Conservation (phyloP, 345 rosid genomes). For the Brassica nigra region DNA sequence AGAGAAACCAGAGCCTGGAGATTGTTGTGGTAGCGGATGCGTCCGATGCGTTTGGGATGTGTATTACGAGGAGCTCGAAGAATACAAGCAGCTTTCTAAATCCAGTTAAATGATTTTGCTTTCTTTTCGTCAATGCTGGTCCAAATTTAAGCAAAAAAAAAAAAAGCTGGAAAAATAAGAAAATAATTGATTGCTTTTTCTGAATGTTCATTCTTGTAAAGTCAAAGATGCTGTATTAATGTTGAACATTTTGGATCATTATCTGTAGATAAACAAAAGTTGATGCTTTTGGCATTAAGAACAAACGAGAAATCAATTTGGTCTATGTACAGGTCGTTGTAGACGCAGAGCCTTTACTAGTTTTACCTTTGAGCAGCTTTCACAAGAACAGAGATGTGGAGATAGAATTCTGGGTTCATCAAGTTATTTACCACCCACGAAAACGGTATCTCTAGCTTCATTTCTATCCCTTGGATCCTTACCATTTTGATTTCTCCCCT, state of each 20-base stretch:
- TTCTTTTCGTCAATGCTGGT: neutral
- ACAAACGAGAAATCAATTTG: constrained; percentile 21
- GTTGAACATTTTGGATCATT: constrained; percentile 4
- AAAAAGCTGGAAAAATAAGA: neutral
- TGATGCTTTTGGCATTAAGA: neutral
- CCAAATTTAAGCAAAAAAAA: too few species aligned
- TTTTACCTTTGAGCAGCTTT: constrained; percentile 40
- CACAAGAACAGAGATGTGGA: constrained; percentile 68
- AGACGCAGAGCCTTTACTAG: neutral
- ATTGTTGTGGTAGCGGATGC: constrained; percentile 97
- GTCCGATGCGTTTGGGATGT: constrained; percentile 96
- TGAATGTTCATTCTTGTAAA: constrained; percentile 52
- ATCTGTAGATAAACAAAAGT: constrained; percentile 4
- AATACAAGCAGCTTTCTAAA: constrained; percentile 53
- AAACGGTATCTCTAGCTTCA: constrained; percentile 78
- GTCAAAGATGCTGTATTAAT: constrained; percentile 56
- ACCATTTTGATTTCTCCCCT: constrained; percentile 62
- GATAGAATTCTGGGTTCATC: constrained; percentile 79
- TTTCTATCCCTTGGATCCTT: constrained; percentile 88
- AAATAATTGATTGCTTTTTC: neutral
- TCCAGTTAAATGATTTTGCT: constrained; percentile 20
- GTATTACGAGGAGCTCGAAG: constrained; percentile 86
- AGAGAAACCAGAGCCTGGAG: constrained; percentile 92
- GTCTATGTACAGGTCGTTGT: neutral
- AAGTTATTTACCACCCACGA: constrained; percentile 91